phyloP scores from a whole-genome alignment of 1,284 basidiomycete genomes.

The Chalciporus sp. region DNA sequence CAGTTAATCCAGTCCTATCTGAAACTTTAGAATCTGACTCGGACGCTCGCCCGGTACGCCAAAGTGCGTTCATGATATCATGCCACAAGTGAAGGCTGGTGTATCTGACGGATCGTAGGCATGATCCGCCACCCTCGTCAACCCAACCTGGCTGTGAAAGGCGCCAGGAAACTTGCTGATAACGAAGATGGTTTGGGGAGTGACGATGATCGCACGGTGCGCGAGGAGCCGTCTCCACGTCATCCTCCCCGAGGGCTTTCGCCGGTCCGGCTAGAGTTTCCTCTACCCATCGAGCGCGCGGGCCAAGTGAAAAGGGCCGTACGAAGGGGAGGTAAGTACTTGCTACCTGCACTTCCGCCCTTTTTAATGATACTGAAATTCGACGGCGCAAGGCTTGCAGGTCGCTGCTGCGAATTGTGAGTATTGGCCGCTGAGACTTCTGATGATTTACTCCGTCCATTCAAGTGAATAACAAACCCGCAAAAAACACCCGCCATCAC shows the following conservation, averaged over 20 bases:
- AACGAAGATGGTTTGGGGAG: constrained; percentile 13
- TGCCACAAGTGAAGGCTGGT: neutral
- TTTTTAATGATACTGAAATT: neutral
- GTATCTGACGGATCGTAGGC: constrained; percentile 5
- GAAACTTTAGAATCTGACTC: constrained; percentile 22
- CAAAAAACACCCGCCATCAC: constrained; percentile 6
- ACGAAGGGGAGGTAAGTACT: constrained; percentile 10
- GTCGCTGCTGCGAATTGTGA: constrained; percentile 13
- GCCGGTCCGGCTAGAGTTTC: neutral
- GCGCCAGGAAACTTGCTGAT: constrained; percentile 16
- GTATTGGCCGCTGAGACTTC: neutral
- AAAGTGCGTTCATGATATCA: constrained; percentile 1
- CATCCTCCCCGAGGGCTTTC: constrained; percentile 6
- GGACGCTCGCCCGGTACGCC: neutral
- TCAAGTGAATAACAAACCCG: constrained; percentile 15
- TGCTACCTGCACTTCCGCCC: neutral
- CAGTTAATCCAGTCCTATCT: neutral
- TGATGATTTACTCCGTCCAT: constrained; percentile 3
- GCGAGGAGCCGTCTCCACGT: constrained; percentile 5
- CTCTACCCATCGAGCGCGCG: neutral
- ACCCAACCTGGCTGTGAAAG: neutral
- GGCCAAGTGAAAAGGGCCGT: constrained; percentile 3
- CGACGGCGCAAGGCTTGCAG: constrained; percentile 11
- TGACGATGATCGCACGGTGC: constrained; percentile 16
- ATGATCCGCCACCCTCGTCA: neutral